Base-by-base conservation (phyloP, 164 flowering plant species). In the Amborella trichopoda region DNA sequence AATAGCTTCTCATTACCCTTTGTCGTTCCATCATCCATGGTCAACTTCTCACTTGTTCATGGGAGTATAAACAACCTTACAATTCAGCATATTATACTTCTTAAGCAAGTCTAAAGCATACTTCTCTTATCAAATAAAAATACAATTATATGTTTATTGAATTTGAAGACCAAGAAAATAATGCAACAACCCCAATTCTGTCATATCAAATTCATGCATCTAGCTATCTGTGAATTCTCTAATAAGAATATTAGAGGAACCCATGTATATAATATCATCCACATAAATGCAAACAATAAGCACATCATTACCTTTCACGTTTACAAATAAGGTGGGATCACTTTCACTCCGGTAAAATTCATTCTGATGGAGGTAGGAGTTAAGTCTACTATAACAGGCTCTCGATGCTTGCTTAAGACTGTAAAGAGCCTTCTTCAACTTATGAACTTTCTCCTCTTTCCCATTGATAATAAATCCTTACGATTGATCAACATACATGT, bases 361-460 rank as follows among this genome's bases (percentile, higher is more conserved):
- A n/a, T n/a, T n/a, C n/a, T n/a, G n/a, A n/a, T n/a, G n/a, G n/a
- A n/a, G n/a, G n/a, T n/a, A n/a, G n/a, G n/a, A n/a, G n/a, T n/a
- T n/a, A n/a, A 41, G 40, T 19, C 34, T 19, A n/a, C 26, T 38
- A 16, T 32, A 36, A 49, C 44, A 49, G 8, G 50, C 45, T 26
- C 55, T n/a, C 38, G 50, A 44, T 2, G 50, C 55, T 50, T 50
- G 37, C 45, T 57, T 57, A n/a, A n/a, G n/a, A n/a, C n/a, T n/a
- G n/a, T n/a, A n/a, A n/a, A n/a, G n/a, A n/a, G n/a, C n/a, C n/a
- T n/a, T n/a, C n/a, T n/a, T n/a, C n/a, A n/a, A n/a, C n/a, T n/a
- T n/a, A n/a, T n/a, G n/a, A n/a, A n/a, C 6, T 28, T 33, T 57
- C 20, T 37, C 28, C 16, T 20, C 27, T 5, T 23, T 52, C 2